A percentile compares a stretch with the other conserved stretches of the same genome.
Conservation (phyloP, 2,329 filamentous ascomycete genomes). For the Xylaria sp. region DNA sequence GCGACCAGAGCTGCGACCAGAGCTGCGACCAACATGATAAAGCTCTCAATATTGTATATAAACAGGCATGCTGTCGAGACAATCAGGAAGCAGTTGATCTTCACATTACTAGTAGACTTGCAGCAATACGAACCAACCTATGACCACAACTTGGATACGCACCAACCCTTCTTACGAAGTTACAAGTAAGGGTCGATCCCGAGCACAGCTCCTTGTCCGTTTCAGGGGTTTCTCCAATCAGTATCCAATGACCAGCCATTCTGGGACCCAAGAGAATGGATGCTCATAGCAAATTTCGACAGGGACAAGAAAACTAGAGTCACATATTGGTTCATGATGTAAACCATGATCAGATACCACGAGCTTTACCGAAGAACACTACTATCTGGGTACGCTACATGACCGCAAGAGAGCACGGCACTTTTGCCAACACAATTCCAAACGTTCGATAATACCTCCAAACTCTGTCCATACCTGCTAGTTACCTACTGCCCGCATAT, state of each 20-base stretch:
- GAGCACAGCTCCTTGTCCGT: conserved; percentile 21
- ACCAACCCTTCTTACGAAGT: conserved; percentile 8
- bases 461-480: neutral
- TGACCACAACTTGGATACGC: conserved; percentile 13
- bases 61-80: neutral
- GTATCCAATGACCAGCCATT: conserved; percentile 33
- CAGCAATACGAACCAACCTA: conserved; percentile 7
- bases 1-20: neutral
- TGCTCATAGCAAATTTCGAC: conserved; percentile 28
- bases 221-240: conserved; percentile 35
- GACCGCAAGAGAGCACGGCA: neutral
- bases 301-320: conserved; percentile 17
- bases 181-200: conserved; percentile 18
- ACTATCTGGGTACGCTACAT: neutral
- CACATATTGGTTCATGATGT: conserved; percentile 3
- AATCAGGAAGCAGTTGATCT: conserved; percentile 3
- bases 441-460: neutral
- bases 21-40: too few relatives aligned
- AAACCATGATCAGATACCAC: neutral
- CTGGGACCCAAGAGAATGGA: conserved; percentile 36
- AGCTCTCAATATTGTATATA: neutral
- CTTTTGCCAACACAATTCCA: neutral
- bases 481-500: neutral
- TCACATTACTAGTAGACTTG: neutral
- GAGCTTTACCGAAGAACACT: neutral